These are phyloP conservation scores for Cardamine chenopodiifolia DNA, from an alignment of 345 rosid species.

Conservation along the genomic window DNA sequence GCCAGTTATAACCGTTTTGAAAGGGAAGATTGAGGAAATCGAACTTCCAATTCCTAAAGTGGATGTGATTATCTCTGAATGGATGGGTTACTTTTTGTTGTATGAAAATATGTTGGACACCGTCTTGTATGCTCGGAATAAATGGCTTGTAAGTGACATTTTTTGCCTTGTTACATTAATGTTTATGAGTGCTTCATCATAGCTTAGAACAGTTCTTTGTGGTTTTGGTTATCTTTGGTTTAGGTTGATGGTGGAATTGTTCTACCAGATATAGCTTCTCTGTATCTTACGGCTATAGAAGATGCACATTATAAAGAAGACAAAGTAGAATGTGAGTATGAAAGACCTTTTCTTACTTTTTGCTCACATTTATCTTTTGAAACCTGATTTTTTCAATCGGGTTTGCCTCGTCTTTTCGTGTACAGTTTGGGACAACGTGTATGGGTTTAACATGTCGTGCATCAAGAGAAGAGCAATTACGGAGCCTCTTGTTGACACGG, in stretches of 20 bases:
- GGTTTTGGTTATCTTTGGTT: background rate
- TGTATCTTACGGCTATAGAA: slow-evolving; percentile 84
- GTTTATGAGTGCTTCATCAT: background rate
- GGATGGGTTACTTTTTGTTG: slow-evolving; percentile 97
- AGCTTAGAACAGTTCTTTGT: background rate
- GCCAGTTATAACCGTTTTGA: slow-evolving; percentile 83
- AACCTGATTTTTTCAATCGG: background rate
- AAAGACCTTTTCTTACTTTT: background rate
- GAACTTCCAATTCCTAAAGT: slow-evolving; percentile 81
- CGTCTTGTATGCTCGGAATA: slow-evolving; percentile 89
- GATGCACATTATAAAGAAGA: slow-evolving; percentile 94
- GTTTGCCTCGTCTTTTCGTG: background rate
- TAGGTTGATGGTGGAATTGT: slow-evolving; percentile 79
- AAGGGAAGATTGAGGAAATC: slow-evolving; percentile 90
- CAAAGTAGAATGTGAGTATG: slow-evolving; percentile 85
- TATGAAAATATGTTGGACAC: slow-evolving; percentile 91
- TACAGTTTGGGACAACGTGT: slow-evolving; percentile 85
- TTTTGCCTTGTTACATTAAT: background rate
- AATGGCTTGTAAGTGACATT: slow-evolving; percentile 83
- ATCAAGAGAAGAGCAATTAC: slow-evolving; percentile 92
- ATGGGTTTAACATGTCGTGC: slow-evolving; percentile 95
- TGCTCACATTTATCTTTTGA: background rate
- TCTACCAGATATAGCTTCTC: slow-evolving; percentile 89
- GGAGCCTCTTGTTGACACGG: slow-evolving; percentile 94
- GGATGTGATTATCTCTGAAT: slow-evolving; percentile 89